Evolutionary conservation across 352 stramenopile species (phyloP), one percentile per base, ranked within the genome.

Genomic region (Aphanomyces astaci): DNA sequence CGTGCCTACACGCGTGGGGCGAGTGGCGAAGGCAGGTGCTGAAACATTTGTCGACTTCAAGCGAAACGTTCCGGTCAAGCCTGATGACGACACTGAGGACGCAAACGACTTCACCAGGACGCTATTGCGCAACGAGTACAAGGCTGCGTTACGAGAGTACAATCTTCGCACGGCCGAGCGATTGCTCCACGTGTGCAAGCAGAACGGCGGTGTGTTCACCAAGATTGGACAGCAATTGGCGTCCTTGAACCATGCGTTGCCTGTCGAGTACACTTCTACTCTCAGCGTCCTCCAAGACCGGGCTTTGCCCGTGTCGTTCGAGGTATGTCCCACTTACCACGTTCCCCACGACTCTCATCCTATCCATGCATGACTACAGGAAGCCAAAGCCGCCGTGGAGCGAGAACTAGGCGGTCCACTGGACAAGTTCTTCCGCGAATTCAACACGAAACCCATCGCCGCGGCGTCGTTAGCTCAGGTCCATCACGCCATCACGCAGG

Each of bases 161-260:
- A 95, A 96, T 72, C 51, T 84, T 54, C 86, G 87, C 64, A 91
- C 84, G 32, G 96, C 96, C 4, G 66, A 89, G 71, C 82, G 90
- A 33, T 75, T 99, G 17, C 74, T 98, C 19, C 33, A 88, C 17
- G 73, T 98, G 53, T 98, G 94, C 73, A 88, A 89, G 59, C 71
- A 77, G 3, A 99, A 99, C 75, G 91, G 86, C 39, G 95, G 96
- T 52, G 92, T 98, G 17, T 98, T 98, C 82, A 98, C 98, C 57
- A 99, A 99, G 76, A 90, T 98, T 7, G 96, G 96, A 7, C 96
- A 99, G 78, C 96, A 98, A 73, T 70, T 99, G 19, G 91, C 95
- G 4, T 98, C 98, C 70, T 88, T 99, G 53, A 98, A 99, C 75
- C 91, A 98, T 72, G 81, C 97, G 10, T 75, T 99, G 25, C 96